Percentiles rank a stretch among this genome's conserved stretches.
Conservation (phyloP, 352 stramenopile genomes). For the Globisporangium canariense region DNA sequence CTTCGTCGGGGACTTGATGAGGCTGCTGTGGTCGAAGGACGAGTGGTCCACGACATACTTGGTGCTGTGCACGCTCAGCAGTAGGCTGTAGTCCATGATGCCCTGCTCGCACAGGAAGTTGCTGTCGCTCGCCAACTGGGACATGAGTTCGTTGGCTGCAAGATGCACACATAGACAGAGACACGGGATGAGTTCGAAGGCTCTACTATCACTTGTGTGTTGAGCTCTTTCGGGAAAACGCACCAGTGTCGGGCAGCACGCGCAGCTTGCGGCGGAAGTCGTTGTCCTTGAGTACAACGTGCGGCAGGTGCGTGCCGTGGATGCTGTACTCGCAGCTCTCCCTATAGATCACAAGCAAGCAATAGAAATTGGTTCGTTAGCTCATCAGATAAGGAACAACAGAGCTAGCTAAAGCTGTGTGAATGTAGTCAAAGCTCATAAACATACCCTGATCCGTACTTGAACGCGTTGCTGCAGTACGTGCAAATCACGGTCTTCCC, state of each 20-base stretch:
- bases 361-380: background rate
- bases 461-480: constrained; percentile 81
- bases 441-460: constrained; percentile 61
- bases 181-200: constrained; percentile 8
- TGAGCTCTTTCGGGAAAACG: background rate
- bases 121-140: constrained; percentile 67
- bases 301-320: constrained; percentile 68
- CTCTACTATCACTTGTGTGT: background rate
- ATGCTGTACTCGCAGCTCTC: constrained; percentile 77
- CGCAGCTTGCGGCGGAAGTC: constrained; percentile 84
- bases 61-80: constrained; percentile 83
- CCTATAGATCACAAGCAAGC: constrained; percentile 18
- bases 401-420: background rate
- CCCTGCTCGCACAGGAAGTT: constrained; percentile 72
- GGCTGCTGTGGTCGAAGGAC: constrained; percentile 28
- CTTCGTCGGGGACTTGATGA: constrained; percentile 56
- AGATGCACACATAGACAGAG: background rate
- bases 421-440: background rate
- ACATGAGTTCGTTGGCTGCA: constrained; percentile 50
- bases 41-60: constrained; percentile 82
- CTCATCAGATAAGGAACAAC: background rate
- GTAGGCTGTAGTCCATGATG: constrained; percentile 89
- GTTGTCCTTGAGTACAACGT: constrained; percentile 85
- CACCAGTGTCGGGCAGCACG: constrained; percentile 54
- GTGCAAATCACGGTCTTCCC: constrained; percentile 84